phyloP scores from a whole-genome alignment of 2,329 filamentous ascomycete genomes.

The Trichoderma guizhouense region DNA sequence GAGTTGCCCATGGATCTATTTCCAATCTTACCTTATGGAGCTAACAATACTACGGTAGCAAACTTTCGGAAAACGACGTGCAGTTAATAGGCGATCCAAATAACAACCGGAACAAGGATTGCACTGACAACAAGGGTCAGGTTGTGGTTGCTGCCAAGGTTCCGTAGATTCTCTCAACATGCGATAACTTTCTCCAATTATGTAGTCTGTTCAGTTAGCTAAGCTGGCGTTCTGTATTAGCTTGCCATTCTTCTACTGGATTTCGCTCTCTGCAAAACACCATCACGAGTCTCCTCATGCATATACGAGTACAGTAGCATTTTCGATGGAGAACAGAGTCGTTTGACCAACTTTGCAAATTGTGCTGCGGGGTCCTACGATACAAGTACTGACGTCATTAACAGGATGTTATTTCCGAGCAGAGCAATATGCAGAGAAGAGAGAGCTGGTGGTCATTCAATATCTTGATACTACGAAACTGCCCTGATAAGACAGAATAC shows the following conservation, averaged over 20 bases:
- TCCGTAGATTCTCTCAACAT: neutral
- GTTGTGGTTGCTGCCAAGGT: neutral
- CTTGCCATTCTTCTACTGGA: neutral
- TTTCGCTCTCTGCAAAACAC: neutral
- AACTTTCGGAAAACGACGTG: neutral
- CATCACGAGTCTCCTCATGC: neutral
- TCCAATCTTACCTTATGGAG: neutral
- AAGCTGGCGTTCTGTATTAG: neutral
- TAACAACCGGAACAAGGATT: neutral
- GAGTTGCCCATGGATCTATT: neutral
- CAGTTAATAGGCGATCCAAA: neutral
- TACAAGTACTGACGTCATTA: neutral
- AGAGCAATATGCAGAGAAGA: neutral
- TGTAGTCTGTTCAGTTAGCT: neutral
- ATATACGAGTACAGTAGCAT: neutral
- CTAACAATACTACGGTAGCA: neutral
- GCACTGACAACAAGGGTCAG: neutral
- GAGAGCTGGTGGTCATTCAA: neutral
- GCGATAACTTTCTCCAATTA: neutral
- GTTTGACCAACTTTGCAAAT: neutral
- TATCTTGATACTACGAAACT: neutral
- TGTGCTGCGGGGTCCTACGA: neutral
- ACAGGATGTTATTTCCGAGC: neutral
- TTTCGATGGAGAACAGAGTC: neutral
- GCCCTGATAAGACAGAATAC: neutral